Conservation (phyloP, 768 basidiomycete species). For the Coprinopsis marcescibilis region DNA sequence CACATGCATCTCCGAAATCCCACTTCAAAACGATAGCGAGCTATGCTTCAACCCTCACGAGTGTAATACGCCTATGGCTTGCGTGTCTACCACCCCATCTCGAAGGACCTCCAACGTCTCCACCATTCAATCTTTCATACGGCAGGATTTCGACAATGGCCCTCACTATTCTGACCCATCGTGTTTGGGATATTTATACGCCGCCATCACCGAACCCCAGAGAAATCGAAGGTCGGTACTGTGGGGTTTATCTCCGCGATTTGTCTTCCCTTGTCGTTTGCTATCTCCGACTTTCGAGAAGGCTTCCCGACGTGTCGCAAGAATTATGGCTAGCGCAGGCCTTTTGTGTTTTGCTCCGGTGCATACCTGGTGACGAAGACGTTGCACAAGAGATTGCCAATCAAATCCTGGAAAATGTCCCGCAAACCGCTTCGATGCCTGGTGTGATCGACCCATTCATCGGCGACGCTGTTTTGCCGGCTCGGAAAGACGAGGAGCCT, state of each 20-base stretch:
- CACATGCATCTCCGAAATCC: constrained; percentile 9
- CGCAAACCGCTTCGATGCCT: constrained; percentile 8
- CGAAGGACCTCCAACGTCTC: constrained; percentile 33
- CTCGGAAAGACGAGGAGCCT: constrained; percentile 25
- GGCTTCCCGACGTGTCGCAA: constrained; percentile 47
- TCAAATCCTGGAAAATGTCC: constrained; percentile 32
- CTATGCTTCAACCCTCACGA: constrained; percentile 33
- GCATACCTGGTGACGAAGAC: constrained; percentile 75
- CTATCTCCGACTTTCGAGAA: constrained; percentile 56
- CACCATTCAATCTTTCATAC: constrained; percentile 62
- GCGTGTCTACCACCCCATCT: constrained; percentile 46
- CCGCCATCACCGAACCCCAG: constrained; percentile 9
- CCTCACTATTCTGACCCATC: constrained; percentile 43
- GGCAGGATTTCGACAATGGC: constrained; percentile 47
- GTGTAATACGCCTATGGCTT: constrained; percentile 58
- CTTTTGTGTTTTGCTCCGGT: constrained; percentile 45
- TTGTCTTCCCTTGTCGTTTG: constrained; percentile 46
- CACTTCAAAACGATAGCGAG: constrained; percentile 26
- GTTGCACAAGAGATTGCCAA: constrained; percentile 38
- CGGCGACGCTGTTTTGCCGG: constrained; percentile 37
- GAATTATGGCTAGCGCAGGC: constrained; percentile 67
- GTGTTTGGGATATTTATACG: constrained; percentile 41
- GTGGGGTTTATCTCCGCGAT: constrained; percentile 37
- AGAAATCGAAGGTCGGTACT: constrained; percentile 18
- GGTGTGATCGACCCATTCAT: constrained; percentile 57